Evolutionary conservation across 176 grass and related monocot species (phyloP), one percentile per base, ranked within the genome.

Genomic region (Oryza glumipatula): DNA sequence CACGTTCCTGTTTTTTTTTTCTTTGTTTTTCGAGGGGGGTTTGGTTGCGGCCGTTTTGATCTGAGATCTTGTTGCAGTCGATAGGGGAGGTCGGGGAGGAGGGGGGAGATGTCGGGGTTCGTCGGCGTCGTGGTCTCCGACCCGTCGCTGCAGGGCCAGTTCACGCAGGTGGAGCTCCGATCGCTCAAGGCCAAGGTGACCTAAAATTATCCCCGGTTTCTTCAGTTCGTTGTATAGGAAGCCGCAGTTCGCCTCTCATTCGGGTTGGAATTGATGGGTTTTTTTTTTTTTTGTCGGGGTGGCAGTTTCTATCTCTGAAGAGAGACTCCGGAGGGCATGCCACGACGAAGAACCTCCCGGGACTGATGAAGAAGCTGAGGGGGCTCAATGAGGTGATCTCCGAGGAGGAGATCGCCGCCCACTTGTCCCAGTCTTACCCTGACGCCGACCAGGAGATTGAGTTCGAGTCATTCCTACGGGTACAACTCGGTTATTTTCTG

Each of bases 141-240:
- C 86, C 96, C 96, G 46, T 95, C 87, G 86, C 91, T 98, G 65
- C 96, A 98, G 80, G 92, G 89, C 13, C 96, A 98, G 82, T 98
- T 98, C 91, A 98, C 96, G 75, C 96, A 98, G 88, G 96, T 98
- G 49, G 96, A 98, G 89, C 90, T 98, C 74, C 93, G 96, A 83
- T 84, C 87, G 60, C 91, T 91, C 83, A 95, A 92, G 89, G 87
- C 93, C 44, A 98, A 95, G 89, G 96, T 98, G 89, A 87, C 44
- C 21, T 33, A 54, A 44, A 54, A 71, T 15, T 72, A 81, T 70
- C 85, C n/a, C 1, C 24, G 2, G 16, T 17, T 82, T 56, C 13
- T 24, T 51, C 23, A 60, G 22, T 75, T 24, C 28, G 61, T 19
- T n/a, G 17, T 60, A 1, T 23, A 36, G 2, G 35, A 52, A 73